A percentile compares a stretch with the other conserved stretches of the same genome.
Conservation (phyloP, 257 asterid genomes). For the Penstemon newberryi region DNA sequence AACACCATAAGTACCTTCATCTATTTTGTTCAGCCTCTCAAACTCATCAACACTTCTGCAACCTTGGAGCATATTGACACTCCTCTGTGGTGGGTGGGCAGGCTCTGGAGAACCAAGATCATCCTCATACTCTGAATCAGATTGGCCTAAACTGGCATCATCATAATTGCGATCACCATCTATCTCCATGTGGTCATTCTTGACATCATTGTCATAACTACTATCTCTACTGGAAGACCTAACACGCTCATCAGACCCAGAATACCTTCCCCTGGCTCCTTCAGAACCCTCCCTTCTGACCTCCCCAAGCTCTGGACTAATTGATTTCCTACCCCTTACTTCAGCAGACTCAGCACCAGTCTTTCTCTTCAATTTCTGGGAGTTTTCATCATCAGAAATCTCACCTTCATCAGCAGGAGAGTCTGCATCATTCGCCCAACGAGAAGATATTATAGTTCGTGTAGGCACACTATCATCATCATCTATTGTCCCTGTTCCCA, state of each 20-base stretch:
- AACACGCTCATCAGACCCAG: conserved; percentile 55
- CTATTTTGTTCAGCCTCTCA: conserved; percentile 83
- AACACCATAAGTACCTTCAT: conserved; percentile 91
- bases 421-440: conserved; percentile 80
- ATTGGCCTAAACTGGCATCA: conserved; percentile 43
- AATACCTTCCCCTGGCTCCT: conserved; percentile 53
- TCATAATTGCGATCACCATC: conserved; percentile 41
- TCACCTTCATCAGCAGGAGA: conserved; percentile 81
- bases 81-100: conserved; percentile 50
- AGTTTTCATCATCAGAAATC: conserved; percentile 56
- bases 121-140: conserved; percentile 58
- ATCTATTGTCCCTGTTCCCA: conserved; percentile 33
- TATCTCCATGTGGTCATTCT: conserved; percentile 47
- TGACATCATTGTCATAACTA: conserved; percentile 39
- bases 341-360: conserved; percentile 48
- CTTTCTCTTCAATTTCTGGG: conserved; percentile 35
- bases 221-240: conserved; percentile 74
- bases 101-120: conserved; percentile 53
- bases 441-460: conserved; percentile 61
- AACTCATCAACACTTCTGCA: conserved; percentile 86
- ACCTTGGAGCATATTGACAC: conserved; percentile 87
- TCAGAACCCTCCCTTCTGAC: conserved; percentile 53
- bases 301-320: conserved; percentile 61
- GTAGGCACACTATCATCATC: conserved; percentile 50
- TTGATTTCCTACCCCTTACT: conserved; percentile 44